Base-by-base conservation (phyloP, 2,329 filamentous ascomycete species). In the Nannizziopsis arthrosporioides region DNA sequence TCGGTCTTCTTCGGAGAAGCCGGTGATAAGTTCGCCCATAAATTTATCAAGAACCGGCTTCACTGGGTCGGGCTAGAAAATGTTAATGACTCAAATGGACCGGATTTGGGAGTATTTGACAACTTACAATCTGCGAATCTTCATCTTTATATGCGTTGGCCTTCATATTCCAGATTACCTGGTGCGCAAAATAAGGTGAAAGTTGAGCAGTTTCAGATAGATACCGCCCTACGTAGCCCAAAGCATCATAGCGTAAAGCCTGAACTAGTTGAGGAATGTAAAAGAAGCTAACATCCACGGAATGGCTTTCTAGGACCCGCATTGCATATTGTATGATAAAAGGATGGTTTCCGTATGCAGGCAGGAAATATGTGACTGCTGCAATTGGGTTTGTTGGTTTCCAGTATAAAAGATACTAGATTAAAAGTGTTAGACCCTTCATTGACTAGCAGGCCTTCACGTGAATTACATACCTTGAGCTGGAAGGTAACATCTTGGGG, bases 91-190 rank as follows among this genome's bases (percentile, higher is more conserved):
- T 38, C 30, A 9, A 27, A 22, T 15, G 14, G 12, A 30, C 3
- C 3, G 3, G 9, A 17, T 19, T 2, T 19, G 32, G 35, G 42
- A 47, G 54, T 50, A 9, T 17, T 38, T 9, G n/a, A 6, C 1
- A 1, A 34, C 80, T 73, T 71, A 85, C 82, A 54, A 94, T 78
- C 58, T 84, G 80, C 11, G 84, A 89, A 56, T 95, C 87, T 59
- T 98, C 90, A 55, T 98, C 93, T 65, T 95, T 98, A 74, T 85
- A 98, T 1, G 89, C 85, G 64, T 98, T 99, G 30, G 92, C 92
- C 65, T 96, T 98, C 84, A 99, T 98, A 64, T 98, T 99, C 92
- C 93, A 99, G 62, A 99, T 98, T 56, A 98, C 96, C 60, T 99
- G 92, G 64, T 99, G 93, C 2, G 93, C 90, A 66, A 98, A 98